Evolutionary conservation across 176 grass and related monocot species (phyloP), one percentile per base, ranked within the genome.

Genomic region (Alloteropsis semialata): DNA sequence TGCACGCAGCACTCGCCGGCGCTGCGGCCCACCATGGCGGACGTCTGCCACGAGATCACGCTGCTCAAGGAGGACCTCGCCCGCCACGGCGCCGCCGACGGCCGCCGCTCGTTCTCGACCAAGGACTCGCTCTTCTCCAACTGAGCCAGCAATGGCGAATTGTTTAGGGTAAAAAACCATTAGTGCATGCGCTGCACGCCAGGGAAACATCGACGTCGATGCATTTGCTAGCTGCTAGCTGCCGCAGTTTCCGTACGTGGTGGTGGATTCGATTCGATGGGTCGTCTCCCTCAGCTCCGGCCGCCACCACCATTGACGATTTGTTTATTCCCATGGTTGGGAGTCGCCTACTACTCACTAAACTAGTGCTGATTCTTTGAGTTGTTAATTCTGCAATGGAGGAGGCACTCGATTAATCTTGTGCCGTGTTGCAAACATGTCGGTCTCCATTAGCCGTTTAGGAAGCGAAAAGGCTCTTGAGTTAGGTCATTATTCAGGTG

Each of bases 1-100:
- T 95, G 96, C 91, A 93, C 96, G 27, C 91, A 93, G 68, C 29
- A 93, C 53, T 90, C 96, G 29, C 83, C 96, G 50, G 43, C 83
- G 75, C 75, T 87, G 91, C 76, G 93, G 77, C 93, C 93, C 5
- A 92, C 61, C 66, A 98, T 98, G 93, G 65, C 65, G 4, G 92
- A 98, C 50, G 85, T 82, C 3, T 94, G 88, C 62, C 76, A 93
- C 36, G 89, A 95, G 82, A 90, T 93, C 76, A 79, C 87, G 7
- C 37, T 92, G 74, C 72, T 98, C 79, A 98, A 77, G 64, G 92
- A 93, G 63, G 89, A 87, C 45, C 86, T 93, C 62, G 63, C 74
- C 13, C 87, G 80, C 56, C 74, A 82, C 48, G 38, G 58, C 63
- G 64, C 1, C 50, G 48, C 2, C 36, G 46, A 3, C 24, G 48